A percentile compares a stretch with the other conserved stretches of the same genome.
These are phyloP conservation scores for Pseudozyma hubeiensis DNA, from an alignment of 1,284 basidiomycete genomes.

Conservation along the genomic window DNA sequence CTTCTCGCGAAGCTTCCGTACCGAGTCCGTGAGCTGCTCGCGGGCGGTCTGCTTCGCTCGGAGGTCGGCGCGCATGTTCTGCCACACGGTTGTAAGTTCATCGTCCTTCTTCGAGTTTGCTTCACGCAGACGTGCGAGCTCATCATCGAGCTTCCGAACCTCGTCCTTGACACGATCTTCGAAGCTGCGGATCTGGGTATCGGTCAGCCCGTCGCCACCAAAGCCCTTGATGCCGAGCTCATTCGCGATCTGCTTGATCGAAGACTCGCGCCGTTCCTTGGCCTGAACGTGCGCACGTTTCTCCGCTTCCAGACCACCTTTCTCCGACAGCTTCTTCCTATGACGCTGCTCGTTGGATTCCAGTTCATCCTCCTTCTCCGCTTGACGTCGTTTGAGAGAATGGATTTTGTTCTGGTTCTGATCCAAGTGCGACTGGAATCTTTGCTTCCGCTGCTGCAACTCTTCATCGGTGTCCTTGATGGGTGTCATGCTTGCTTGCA, in stretches of 20 bases:
- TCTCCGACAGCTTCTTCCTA: constrained; percentile 50
- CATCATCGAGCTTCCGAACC: constrained; percentile 42
- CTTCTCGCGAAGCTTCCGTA: constrained; percentile 45
- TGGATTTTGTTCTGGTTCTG: constrained; percentile 73
- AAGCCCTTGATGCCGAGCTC: constrained; percentile 81
- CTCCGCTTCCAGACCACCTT: constrained; percentile 66
- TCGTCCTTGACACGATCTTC: constrained; percentile 65
- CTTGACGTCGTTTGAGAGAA: constrained; percentile 72
- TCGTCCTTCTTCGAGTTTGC: constrained; percentile 39
- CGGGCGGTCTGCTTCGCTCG: constrained; percentile 51
- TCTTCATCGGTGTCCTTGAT: constrained; percentile 83
- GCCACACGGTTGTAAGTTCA: constrained; percentile 43
- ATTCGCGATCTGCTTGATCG: constrained; percentile 79
- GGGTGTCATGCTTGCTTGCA: constrained; percentile 74
- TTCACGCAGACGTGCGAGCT: constrained; percentile 27
- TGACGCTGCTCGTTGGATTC: constrained; percentile 37
- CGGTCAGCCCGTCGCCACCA: constrained; percentile 76
- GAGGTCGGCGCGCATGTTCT: constrained; percentile 49
- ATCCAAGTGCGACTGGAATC: constrained; percentile 78
- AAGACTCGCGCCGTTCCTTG: constrained; percentile 78
- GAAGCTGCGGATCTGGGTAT: constrained; percentile 79
- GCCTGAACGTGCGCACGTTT: constrained; percentile 74
- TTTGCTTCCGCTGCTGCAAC: constrained; percentile 76
- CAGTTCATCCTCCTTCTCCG: constrained; percentile 74
- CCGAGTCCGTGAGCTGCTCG: constrained; percentile 42